Conservation (phyloP, 2,329 filamentous ascomycete genomes). For the Tetracladium maxilliforme region DNA sequence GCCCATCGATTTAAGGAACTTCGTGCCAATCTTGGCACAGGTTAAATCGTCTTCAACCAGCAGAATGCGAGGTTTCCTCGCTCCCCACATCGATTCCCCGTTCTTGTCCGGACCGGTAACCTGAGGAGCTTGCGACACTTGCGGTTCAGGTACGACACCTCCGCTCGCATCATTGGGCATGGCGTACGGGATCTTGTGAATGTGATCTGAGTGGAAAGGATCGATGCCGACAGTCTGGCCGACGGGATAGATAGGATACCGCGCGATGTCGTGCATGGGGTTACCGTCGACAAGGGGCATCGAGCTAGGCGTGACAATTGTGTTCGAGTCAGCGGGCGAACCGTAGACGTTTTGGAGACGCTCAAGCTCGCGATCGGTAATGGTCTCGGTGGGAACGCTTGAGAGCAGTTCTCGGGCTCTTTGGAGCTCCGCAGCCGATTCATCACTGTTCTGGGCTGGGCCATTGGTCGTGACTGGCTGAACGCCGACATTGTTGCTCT, state of each 20-base stretch:
- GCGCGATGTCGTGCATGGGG: conserved; percentile 34
- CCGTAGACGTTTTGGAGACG: too few species aligned
- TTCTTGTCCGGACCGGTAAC: conserved; percentile 13
- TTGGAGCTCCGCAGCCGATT: conserved; percentile 34
- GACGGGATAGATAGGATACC: conserved; percentile 79
- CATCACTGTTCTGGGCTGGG: conserved; percentile 18
- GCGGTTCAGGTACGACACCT: conserved; percentile 21
- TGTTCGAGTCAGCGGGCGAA: too few species aligned
- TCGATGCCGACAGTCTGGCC: conserved; percentile 86
- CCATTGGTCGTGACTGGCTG: conserved; percentile 21
- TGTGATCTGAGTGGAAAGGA: conserved; percentile 85
- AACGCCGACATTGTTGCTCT: conserved; percentile 29
- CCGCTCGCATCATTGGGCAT: conserved; percentile 34
- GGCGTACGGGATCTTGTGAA: conserved; percentile 84
- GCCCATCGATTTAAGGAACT: conserved; percentile 50
- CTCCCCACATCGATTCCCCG: conserved; percentile 35
- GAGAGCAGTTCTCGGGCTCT: conserved; percentile 41
- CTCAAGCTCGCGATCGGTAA: too few species aligned
- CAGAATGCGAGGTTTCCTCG: conserved; percentile 62
- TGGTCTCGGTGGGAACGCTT: conserved; percentile 33
- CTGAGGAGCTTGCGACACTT: conserved; percentile 15
- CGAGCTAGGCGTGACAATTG: too few species aligned
- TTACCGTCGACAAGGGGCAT: conserved; percentile 36
- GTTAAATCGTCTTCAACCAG: conserved; percentile 74
- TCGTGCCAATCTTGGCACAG: conserved; percentile 52